Base-by-base conservation (phyloP, 1,284 basidiomycete species). In the Austroboletus rostrupii region DNA sequence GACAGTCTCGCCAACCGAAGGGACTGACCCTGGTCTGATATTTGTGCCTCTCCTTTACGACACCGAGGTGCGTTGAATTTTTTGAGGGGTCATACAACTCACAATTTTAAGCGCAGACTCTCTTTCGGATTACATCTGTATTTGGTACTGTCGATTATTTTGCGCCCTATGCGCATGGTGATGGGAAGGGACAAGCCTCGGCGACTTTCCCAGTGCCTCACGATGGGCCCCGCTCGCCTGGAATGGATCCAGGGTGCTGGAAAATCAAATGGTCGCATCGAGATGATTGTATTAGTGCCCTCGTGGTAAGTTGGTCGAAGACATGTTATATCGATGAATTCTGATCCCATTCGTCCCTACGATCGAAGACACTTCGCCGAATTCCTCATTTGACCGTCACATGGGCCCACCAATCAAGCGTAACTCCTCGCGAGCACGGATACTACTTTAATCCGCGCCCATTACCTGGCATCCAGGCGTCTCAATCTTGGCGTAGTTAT, bases 231-330 rank as follows among this genome's bases (percentile, higher is more conserved):
- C 81, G 83, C 38, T 73, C 72, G 28, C 45, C 72, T 8, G 56
- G 59, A 14, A 88, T 87, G 87, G 77, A 83, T 45, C 54, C 58
- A 1, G 66, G 72, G 9, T 81, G 83, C 51, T 90, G 84, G 80
- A 84, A 86, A 61, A 73, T 87, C 31, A 90, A 90, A 61, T 90
- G 85, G 84, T 71, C 73, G 28, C 78, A 86, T 64, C 75, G 87
- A 37, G 83, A 88, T 51, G 82, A 90, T 55, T 86, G 83, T 53
- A 76, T 88, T 45, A 78, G 70, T 53, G 87, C 87, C 26, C 69
- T 86, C 46, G 78, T 80, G 77, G 87, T 87, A 63, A 53, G 71
- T 63, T 36, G 31, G 14, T 38, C 41, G 10, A 35, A 35, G 19
- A 41, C 47, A 26, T 31, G 9, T 43, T 23, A 39, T 29, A 8